phyloP scores from a whole-genome alignment of 495 filamentous ascomycete species.

The Schizothecium vesticola region DNA sequence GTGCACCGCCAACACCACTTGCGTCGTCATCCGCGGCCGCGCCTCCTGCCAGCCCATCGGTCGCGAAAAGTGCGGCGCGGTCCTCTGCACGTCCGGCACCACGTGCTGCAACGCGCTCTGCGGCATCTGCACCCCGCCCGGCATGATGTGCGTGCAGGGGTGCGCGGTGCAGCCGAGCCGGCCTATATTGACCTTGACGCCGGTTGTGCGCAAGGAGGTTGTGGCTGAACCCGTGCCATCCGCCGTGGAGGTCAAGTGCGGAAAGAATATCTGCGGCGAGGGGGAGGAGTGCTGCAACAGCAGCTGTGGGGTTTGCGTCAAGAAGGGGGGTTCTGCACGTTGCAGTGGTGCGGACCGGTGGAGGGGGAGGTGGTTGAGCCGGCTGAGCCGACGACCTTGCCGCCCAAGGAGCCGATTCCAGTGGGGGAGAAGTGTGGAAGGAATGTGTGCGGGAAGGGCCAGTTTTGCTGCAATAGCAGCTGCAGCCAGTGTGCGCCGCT shows the following conservation, averaged over 20 bases:
- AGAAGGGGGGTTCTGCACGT: conserved; percentile 20
- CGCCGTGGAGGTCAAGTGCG: conserved; percentile 11
- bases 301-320: conserved; percentile 18
- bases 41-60: conserved; percentile 12
- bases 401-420: not conserved
- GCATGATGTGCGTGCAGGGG: conserved; percentile 8
- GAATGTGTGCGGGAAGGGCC: conserved; percentile 10
- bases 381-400: too few species aligned
- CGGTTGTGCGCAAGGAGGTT: not conserved
- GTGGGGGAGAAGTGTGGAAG: conserved; percentile 15
- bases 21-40: conserved; percentile 12
- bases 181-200: too few species aligned
- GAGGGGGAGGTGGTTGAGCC: not conserved
- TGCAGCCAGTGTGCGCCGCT: conserved; percentile 21
- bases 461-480: conserved; percentile 24
- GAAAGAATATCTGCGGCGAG: conserved; percentile 9
- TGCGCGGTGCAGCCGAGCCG: not conserved
- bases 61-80: conserved; percentile 2
- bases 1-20: conserved; percentile 13
- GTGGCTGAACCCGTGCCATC: too few species aligned
- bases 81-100: not conserved
- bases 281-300: conserved; percentile 22
- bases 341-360: conserved; percentile 11
- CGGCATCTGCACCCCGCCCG: conserved; percentile 7
- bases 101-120: conserved; percentile 6